Base-by-base conservation (phyloP, 768 basidiomycete genomes). In the Xerocomus spinulosus region DNA sequence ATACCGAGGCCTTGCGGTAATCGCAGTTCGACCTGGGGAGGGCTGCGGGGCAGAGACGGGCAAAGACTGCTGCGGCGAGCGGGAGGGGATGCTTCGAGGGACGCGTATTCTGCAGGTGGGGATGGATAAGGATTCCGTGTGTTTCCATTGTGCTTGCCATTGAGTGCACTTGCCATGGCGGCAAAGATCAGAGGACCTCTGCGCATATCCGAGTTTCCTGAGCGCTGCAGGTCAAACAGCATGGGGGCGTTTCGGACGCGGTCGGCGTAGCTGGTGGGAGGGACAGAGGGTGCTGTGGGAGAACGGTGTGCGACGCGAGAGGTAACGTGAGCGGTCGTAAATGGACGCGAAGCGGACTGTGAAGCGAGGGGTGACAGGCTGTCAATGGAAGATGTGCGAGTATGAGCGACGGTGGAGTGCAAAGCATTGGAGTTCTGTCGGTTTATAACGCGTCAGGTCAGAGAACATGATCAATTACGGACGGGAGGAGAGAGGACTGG, bases 101-200 rank as follows among this genome's bases (percentile, higher is more conserved):
- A 40, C 3, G 41, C 43, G 41, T 38, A 45, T n/a, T 67, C 59
- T 2, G 32, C 38, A 10, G 68, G 68, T 0, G 67, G 67, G 24
- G 65, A 64, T 38, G 65, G 60, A 46, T 67, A 62, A 2, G 58
- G 36, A 24, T 46, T 49, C 0, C 44, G 55, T 36, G n/a, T 25
- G n/a, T 6, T 20, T 7, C 5, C 29, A 28, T 28, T 28, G 26
- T 28, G 26, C 10, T 28, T 5, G 26, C n/a, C n/a, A n/a, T n/a
- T n/a, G n/a, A 6, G 26, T 28, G 26, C 5, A n/a, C 64, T 44
- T 12, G 71, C 68, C 74, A 77, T 80, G 4, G 82, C 79, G 6
- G 81, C 63, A 47, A 86, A 86, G 26, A 87, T 86, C 20, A 81
- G 70, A 1, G 84, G 82, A 18, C 78, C 79, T 17, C 76, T 77